These are phyloP conservation scores for Talaromyces borbonicus DNA, from an alignment of 495 filamentous ascomycete genomes.

Conservation along the genomic window DNA sequence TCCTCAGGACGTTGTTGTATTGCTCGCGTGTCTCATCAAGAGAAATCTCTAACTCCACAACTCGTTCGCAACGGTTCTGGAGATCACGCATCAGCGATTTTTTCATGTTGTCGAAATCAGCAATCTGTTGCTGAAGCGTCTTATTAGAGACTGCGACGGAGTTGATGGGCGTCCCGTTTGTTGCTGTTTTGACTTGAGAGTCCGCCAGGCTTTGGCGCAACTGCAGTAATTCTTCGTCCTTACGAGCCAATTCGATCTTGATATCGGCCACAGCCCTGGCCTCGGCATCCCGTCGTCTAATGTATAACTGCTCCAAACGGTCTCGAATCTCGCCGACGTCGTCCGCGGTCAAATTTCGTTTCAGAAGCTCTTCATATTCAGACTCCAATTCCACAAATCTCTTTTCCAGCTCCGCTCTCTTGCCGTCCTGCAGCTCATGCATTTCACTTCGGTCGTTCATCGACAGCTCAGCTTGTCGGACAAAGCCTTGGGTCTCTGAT, in stretches of 20 bases:
- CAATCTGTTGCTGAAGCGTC: slow-evolving; percentile 93
- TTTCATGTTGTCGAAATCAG: slow-evolving; percentile 99
- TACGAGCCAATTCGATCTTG: slow-evolving; percentile 57
- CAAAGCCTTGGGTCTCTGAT: slow-evolving; percentile 80
- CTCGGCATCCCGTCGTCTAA: slow-evolving; percentile 61
- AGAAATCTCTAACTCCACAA: slow-evolving; percentile 95
- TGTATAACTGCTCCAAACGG: slow-evolving; percentile 65
- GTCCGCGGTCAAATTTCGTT: slow-evolving; percentile 65
- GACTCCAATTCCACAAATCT: slow-evolving; percentile 60
- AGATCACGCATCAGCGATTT: slow-evolving; percentile 98
- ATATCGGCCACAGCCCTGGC: slow-evolving; percentile 60
- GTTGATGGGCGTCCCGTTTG: slow-evolving; percentile 38
- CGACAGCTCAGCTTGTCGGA: slow-evolving; percentile 85
- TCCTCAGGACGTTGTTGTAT: slow-evolving; percentile 94
- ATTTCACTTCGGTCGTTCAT: slow-evolving; percentile 56
- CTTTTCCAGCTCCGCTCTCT: slow-evolving; percentile 62
- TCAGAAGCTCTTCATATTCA: slow-evolving; percentile 72
- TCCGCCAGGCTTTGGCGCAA: slow-evolving; percentile 69
- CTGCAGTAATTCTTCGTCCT: slow-evolving; percentile 65
- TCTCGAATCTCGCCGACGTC: slow-evolving; percentile 78
- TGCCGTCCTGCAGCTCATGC: slow-evolving; percentile 51
- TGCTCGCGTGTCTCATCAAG: slow-evolving; percentile 95
- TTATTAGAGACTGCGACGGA: slow-evolving; percentile 60
- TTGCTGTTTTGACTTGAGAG: slow-evolving; percentile 51
- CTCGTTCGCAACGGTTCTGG: slow-evolving; percentile 94